Conservation (phyloP, 345 rosid genomes). For the Microthlaspi erraticum region DNA sequence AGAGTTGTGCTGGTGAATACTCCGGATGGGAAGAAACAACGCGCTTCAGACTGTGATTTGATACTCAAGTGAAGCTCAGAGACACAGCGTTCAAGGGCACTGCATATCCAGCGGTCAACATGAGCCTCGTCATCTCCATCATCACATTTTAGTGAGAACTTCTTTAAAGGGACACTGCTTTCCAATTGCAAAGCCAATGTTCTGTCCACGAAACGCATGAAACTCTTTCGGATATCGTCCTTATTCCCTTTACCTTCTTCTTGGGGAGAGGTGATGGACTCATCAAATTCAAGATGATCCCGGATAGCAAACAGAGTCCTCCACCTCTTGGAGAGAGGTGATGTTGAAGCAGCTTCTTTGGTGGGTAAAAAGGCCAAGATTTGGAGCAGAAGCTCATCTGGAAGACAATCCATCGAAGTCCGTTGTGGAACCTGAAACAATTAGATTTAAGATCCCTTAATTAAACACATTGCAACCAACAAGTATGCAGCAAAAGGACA, state of each 20-base stretch:
- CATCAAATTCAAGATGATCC: background rate
- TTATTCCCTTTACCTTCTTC: background rate
- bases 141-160: background rate
- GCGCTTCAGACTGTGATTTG: too few relatives aligned
- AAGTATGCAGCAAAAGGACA: too few relatives aligned
- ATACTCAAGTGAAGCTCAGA: background rate
- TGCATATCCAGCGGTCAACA: slow-evolving; percentile 9
- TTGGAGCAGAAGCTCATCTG: background rate
- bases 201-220: background rate
- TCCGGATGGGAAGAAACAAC: background rate
- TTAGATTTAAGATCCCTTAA: too few relatives aligned
- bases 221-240: too few relatives aligned
- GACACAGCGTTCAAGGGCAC: background rate
- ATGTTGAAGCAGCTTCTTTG: background rate
- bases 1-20: slow-evolving; percentile 1
- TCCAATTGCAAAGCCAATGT: background rate
- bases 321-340: too few relatives aligned
- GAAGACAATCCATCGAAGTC: background rate
- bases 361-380: background rate
- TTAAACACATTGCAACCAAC: too few relatives aligned
- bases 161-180: background rate
- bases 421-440: too few relatives aligned
- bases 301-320: background rate
- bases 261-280: background rate
- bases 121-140: background rate